These are phyloP conservation scores for Tricholoma bakamatsutake DNA, from an alignment of 768 basidiomycete species.

Conservation along the genomic window DNA sequence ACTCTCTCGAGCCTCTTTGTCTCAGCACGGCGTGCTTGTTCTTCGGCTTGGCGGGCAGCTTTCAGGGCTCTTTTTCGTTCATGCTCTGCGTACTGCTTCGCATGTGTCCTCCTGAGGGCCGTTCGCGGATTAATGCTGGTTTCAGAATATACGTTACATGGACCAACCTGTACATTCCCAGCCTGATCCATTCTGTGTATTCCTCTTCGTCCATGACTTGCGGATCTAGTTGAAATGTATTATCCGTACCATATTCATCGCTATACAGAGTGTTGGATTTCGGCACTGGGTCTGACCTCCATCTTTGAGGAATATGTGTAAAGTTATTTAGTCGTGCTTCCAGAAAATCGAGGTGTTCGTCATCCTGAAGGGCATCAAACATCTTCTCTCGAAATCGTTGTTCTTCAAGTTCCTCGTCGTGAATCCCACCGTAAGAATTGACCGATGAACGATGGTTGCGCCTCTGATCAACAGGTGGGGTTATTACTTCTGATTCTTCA, in stretches of 20 bases:
- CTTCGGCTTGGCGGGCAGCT: conserved; percentile 47
- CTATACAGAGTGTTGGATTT: conserved; percentile 11
- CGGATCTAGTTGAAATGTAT: conserved; percentile 38
- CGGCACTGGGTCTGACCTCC: conserved; percentile 34
- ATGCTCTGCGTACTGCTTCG: conserved; percentile 59
- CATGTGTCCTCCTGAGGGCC: conserved; percentile 54
- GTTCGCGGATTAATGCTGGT: background rate
- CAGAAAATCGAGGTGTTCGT: conserved; percentile 59
- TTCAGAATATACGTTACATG: background rate
- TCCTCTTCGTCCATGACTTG: conserved; percentile 75
- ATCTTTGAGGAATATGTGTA: conserved; percentile 68
- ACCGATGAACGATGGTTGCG: conserved; percentile 15
- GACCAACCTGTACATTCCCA: conserved; percentile 77
- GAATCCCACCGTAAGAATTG: conserved; percentile 28
- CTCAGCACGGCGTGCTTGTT: conserved; percentile 50
- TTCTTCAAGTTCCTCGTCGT: conserved; percentile 48
- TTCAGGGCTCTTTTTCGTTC: conserved; percentile 47
- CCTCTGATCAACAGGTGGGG: conserved; percentile 7
- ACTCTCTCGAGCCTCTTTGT: conserved; percentile 42
- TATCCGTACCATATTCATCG: conserved; percentile 24
- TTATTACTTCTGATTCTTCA: conserved; percentile 22
- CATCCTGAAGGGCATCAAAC: conserved; percentile 66
- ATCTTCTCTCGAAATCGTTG: conserved; percentile 66
- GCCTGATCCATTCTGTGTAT: conserved; percentile 81
- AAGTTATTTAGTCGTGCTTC: conserved; percentile 63